These are phyloP conservation scores for Nepenthes gracilis DNA, from an alignment of 148 eudicot species.

Conservation along the genomic window DNA sequence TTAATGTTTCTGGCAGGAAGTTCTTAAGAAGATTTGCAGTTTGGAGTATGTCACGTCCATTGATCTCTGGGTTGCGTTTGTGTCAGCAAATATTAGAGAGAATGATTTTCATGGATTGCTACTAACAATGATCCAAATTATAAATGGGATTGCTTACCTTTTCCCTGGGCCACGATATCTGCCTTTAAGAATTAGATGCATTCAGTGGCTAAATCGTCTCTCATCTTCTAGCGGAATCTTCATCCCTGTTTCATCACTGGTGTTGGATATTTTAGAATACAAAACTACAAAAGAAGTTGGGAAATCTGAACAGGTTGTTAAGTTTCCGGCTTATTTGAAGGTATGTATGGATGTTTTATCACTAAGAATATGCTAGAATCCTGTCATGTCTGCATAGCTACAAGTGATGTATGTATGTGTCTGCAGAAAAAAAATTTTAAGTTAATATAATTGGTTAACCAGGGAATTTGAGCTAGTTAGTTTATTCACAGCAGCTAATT, in stretches of 20 bases:
- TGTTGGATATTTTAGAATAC: conserved; percentile 67
- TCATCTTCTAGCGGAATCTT: conserved; percentile 62
- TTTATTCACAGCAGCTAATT: too few relatives aligned
- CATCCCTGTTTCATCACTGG: conserved; percentile 59
- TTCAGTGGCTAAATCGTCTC: conserved; percentile 75
- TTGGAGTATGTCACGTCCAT: conserved; percentile 71
- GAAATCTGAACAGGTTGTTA: conserved; percentile 29
- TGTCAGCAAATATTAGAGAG: conserved; percentile 44
- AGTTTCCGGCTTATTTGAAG: conserved; percentile 51
- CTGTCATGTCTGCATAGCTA: too few relatives aligned
- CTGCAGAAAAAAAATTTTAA: background rate
- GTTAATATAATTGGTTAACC: background rate
- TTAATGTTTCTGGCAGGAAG: conserved; percentile 45
- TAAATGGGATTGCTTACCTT: conserved; percentile 63
- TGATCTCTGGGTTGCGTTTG: conserved; percentile 77
- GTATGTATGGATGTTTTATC: conserved; percentile 22
- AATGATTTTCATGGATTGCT: conserved; percentile 51
- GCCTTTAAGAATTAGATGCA: conserved; percentile 68
- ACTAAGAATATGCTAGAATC: background rate
- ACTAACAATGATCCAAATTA: conserved; percentile 48
- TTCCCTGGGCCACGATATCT: conserved; percentile 70
- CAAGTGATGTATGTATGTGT: background rate
- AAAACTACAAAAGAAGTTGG: conserved; percentile 52
- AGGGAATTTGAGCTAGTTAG: too few relatives aligned
- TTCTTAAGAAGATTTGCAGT: conserved; percentile 69